Evolutionary conservation across 768 basidiomycete species (phyloP).

Genomic region (Tylopilus balloui): DNA sequence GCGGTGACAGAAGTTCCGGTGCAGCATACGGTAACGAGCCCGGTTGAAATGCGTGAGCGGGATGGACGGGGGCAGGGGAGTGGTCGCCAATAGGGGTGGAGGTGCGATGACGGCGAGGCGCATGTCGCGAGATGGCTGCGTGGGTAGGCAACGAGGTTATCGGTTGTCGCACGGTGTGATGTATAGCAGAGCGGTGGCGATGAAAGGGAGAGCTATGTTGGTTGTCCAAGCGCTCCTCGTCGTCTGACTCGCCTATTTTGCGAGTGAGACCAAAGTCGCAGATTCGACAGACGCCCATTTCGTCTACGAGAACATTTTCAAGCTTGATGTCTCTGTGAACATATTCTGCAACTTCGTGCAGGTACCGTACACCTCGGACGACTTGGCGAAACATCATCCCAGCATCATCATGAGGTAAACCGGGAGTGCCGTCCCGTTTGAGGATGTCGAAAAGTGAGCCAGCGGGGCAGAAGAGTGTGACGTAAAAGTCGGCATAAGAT

Average conservation of each 20-base stretch:
- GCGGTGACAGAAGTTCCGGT: constrained; percentile 77
- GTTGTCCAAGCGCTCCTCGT: constrained; percentile 28
- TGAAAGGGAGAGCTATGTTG: constrained; percentile 7
- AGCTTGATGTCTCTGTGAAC: constrained; percentile 96
- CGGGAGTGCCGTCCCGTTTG: constrained; percentile 62
- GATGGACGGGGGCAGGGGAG: constrained; percentile 28
- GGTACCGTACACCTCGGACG: constrained; percentile 74
- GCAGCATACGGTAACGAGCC: constrained; percentile 91
- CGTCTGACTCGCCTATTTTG: constrained; percentile 50
- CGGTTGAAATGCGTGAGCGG: constrained; percentile 50
- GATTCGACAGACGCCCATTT: constrained; percentile 81
- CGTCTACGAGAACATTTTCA: constrained; percentile 93
- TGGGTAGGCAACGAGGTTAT: constrained; percentile 18
- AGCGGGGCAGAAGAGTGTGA: constrained; percentile 80
- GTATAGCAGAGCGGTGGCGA: constrained; percentile 28
- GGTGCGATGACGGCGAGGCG: constrained; percentile 46
- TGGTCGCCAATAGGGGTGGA: constrained; percentile 39
- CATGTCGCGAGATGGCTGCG: constrained; percentile 24
- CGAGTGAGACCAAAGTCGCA: constrained; percentile 81
- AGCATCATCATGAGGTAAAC: constrained; percentile 69
- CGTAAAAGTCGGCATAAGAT: constrained; percentile 66
- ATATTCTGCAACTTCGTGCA: constrained; percentile 71
- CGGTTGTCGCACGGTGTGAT: constrained; percentile 23
- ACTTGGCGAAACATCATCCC: constrained; percentile 87
- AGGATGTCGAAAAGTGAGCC: constrained; percentile 84